These are phyloP conservation scores for Pachyrhizus erosus DNA, from an alignment of 306 rosid genomes.

Conservation along the genomic window DNA sequence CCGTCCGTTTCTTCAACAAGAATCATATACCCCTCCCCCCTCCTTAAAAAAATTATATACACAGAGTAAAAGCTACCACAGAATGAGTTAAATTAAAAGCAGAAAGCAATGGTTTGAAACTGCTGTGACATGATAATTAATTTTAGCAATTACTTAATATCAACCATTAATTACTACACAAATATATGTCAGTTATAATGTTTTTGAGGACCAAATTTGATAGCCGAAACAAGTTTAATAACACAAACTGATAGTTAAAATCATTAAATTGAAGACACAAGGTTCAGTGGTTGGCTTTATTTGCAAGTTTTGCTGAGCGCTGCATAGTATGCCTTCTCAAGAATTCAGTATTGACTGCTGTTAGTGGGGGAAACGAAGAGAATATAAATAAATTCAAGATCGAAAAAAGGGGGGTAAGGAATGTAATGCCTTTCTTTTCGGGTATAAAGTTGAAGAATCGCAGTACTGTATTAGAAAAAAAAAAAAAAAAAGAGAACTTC, in stretches of 20 bases:
- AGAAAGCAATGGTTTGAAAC: background rate
- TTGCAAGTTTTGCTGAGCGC: background rate
- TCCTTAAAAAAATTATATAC: background rate
- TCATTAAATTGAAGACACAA: background rate
- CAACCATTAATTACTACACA: too few species aligned
- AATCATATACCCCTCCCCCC: background rate
- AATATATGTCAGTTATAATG: too few species aligned
- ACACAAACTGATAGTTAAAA: background rate
- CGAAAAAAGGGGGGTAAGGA: slow-evolving; percentile 48
- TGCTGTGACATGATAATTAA: background rate
- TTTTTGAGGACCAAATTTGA: background rate
- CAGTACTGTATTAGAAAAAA: slow-evolving; percentile 44
- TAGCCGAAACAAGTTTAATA: background rate
- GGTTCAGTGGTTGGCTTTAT: background rate
- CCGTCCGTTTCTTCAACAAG: background rate
- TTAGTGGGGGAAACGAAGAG: slow-evolving; percentile 53
- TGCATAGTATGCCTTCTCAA: background rate
- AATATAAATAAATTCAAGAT: slow-evolving; percentile 45
- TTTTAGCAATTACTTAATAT: too few species aligned
- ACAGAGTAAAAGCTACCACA: background rate
- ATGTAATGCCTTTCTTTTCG: slow-evolving; percentile 73
- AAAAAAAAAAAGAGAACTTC: slow-evolving; percentile 46
- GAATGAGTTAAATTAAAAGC: background rate
- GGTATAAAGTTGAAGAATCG: slow-evolving; percentile 69
- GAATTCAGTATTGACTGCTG: slow-evolving; percentile 43